Conservation (phyloP, 129 eudicot genomes). For the Apium graveolens region DNA sequence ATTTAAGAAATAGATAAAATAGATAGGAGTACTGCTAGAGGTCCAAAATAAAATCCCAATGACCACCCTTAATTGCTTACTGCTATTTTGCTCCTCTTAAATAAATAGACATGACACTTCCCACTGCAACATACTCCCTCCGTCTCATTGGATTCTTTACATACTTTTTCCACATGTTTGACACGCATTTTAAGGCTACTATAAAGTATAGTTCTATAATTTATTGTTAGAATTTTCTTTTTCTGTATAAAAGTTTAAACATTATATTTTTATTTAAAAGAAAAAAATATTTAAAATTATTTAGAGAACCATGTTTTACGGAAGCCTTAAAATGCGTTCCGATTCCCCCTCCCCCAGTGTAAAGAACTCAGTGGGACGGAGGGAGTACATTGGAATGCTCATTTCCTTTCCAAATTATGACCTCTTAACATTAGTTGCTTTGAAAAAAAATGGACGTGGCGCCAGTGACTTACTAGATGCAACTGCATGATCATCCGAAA, state of each 20-base stretch:
- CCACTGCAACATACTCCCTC: background rate
- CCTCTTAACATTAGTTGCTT: background rate
- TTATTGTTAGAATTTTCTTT: too few relatives aligned
- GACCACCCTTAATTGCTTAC: background rate
- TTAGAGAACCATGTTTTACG: too few relatives aligned
- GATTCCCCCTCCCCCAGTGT: too few relatives aligned
- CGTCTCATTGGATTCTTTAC: too few relatives aligned
- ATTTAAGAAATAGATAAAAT: background rate
- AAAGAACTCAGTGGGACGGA: too few relatives aligned
- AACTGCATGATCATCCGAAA: conserved; percentile 58
- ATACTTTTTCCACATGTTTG: too few relatives aligned
- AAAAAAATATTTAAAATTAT: too few relatives aligned
- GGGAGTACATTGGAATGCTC: background rate
- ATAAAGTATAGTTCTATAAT: too few relatives aligned
- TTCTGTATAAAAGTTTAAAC: too few relatives aligned
- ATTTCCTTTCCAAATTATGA: background rate
- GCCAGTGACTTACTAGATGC: conserved; percentile 52
- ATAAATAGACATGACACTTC: background rate
- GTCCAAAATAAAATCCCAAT: background rate
- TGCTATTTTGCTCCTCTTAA: background rate
- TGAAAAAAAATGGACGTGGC: background rate
- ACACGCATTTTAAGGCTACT: too few relatives aligned
- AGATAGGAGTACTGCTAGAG: background rate
- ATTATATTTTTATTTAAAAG: too few relatives aligned
- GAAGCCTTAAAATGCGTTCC: too few relatives aligned